Evolutionary conservation across 2,329 filamentous ascomycete genomes (phyloP).

Genomic region (Herpotrichia juniperi): DNA sequence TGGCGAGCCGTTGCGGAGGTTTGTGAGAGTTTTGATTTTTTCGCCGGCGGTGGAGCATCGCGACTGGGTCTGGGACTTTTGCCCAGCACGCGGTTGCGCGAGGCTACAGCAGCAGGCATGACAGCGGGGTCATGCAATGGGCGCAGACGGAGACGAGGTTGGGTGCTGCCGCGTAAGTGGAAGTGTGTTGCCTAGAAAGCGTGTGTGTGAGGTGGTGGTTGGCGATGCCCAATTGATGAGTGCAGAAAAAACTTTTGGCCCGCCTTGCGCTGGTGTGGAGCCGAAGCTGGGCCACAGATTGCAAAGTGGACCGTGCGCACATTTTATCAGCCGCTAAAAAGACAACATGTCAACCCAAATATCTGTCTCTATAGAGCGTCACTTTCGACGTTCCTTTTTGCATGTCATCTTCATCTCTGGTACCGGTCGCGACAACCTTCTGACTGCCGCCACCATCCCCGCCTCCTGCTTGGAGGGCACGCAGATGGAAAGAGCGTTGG

Average conservation of each 20-base stretch:
- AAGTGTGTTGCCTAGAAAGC: slow-evolving; percentile 26
- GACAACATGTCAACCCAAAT: too few species aligned
- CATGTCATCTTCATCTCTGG: too few species aligned
- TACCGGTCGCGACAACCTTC: too few species aligned
- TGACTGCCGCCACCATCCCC: too few species aligned
- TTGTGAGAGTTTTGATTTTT: slow-evolving; percentile 45
- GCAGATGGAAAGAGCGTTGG: too few species aligned
- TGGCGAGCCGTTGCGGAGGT: slow-evolving; percentile 24
- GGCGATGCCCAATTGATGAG: slow-evolving; percentile 17
- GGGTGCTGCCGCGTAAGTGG: neutral
- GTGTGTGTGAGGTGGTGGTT: slow-evolving; percentile 16
- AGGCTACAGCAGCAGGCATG: slow-evolving; percentile 43
- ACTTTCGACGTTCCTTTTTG: too few species aligned
- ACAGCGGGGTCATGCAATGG: slow-evolving; percentile 17
- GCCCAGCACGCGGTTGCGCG: slow-evolving; percentile 23
- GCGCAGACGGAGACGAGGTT: slow-evolving; percentile 13
- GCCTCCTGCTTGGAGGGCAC: too few species aligned
- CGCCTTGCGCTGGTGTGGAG: slow-evolving; percentile 15
- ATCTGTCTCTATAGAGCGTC: too few species aligned
- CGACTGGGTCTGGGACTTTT: slow-evolving; percentile 25
- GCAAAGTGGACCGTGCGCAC: too few species aligned
- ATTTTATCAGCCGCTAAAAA: too few species aligned
- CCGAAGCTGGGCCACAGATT: too few species aligned
- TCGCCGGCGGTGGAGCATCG: slow-evolving; percentile 41
- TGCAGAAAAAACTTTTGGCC: slow-evolving; percentile 25